Conservation (phyloP, 768 basidiomycete species). For the Mycena leptocephala region DNA sequence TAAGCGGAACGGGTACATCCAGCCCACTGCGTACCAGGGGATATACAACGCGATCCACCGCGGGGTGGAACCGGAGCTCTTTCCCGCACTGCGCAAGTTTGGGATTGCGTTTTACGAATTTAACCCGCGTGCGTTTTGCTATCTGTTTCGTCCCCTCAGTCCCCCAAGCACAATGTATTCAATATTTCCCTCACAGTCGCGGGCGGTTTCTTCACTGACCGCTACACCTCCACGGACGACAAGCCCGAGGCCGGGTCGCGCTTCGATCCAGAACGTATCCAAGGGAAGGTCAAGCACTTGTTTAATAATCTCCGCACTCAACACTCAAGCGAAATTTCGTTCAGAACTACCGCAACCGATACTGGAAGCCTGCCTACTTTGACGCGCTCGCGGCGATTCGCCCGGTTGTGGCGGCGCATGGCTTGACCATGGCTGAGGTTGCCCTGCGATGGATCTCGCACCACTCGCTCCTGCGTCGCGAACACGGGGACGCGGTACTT, state of each 20-base stretch:
- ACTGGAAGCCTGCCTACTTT: constrained; percentile 47
- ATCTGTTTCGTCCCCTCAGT: not conserved
- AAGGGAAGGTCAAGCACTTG: too few relatives aligned
- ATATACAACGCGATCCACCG: constrained; percentile 61
- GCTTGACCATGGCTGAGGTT: constrained; percentile 59
- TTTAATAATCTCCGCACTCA: too few relatives aligned
- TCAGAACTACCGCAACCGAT: constrained; percentile 25
- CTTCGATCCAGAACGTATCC: constrained; percentile 62
- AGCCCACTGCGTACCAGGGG: constrained; percentile 71
- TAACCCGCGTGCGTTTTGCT: constrained; percentile 60
- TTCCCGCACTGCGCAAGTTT: constrained; percentile 72
- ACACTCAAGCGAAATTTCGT: too few relatives aligned
- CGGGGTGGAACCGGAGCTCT: constrained; percentile 59
- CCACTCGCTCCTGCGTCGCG: constrained; percentile 56
- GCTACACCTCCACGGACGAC: constrained; percentile 58
- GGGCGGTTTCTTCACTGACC: constrained; percentile 73
- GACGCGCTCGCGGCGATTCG: constrained; percentile 39
- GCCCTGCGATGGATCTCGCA: constrained; percentile 65
- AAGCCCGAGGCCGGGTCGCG: constrained; percentile 66
- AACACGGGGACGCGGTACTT: constrained; percentile 55
- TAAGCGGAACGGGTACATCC: constrained; percentile 66
- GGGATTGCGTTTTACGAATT: constrained; percentile 71
- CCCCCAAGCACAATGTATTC: not conserved
- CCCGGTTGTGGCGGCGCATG: constrained; percentile 44
- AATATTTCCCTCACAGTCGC: constrained; percentile 56